These are phyloP conservation scores for Cairneyella variabilis DNA, from an alignment of 495 filamentous ascomycete species.

Conservation along the genomic window DNA sequence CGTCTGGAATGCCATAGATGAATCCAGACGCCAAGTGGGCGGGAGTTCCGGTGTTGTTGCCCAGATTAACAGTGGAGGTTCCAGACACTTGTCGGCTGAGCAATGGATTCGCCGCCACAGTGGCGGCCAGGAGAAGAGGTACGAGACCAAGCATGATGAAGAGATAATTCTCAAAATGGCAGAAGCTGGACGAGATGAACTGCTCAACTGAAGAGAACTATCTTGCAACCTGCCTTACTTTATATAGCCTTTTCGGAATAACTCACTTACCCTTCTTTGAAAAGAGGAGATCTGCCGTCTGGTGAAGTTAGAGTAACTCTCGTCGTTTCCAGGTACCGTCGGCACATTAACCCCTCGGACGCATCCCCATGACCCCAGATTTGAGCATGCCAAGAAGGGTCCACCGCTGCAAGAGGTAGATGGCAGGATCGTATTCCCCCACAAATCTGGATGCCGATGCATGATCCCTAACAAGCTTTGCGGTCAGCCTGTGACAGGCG, in stretches of 20 bases:
- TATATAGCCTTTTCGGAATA: background rate
- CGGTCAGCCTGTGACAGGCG: too few relatives aligned
- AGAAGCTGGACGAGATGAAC: too few relatives aligned
- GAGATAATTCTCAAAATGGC: background rate
- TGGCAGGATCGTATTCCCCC: background rate
- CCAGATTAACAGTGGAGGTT: conserved; percentile 22
- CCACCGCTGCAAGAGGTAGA: background rate
- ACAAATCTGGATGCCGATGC: too few relatives aligned
- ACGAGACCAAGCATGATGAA: conserved; percentile 9
- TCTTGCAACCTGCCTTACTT: conserved; percentile 1
- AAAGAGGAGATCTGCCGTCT: too few relatives aligned
- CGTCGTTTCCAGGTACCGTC: too few relatives aligned
- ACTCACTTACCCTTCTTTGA: background rate
- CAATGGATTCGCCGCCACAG: conserved; percentile 11
- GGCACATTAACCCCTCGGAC: background rate
- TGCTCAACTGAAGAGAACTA: background rate
- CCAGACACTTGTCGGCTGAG: conserved; percentile 3
- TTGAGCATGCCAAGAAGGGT: background rate
- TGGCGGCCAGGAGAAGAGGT: background rate
- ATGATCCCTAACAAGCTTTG: too few relatives aligned
- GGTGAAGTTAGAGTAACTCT: too few relatives aligned
- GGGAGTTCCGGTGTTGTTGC: conserved; percentile 20
- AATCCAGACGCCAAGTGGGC: conserved; percentile 30
- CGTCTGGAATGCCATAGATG: conserved; percentile 35
- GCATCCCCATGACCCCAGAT: conserved; percentile 2